Base-by-base conservation (phyloP, 2,329 filamentous ascomycete genomes). In the Fusarium equiseti region DNA sequence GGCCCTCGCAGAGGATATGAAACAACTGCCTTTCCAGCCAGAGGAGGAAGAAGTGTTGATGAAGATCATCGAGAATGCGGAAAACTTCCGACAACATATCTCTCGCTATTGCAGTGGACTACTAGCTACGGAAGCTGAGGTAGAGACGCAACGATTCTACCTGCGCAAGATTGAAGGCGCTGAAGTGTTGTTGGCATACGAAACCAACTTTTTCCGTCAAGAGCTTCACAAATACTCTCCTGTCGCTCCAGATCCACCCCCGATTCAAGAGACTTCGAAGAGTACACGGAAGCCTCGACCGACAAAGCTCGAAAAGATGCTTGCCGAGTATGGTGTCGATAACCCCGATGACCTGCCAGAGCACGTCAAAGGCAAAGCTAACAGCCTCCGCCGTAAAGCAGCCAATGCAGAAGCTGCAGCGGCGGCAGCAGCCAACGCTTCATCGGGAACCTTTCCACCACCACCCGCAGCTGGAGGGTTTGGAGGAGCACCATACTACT, bases 151-250 rank as follows among this genome's bases (percentile, higher is more conserved):
- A 79, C 90, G 97, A 8, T 99, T 99, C 81, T 98, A 97, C 75
- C 85, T 99, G 43, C 92, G 96, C 61, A 99, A 99, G 82, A 94
- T 99, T 57, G 96, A 99, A 81, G 96, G 96, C 5, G 95, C 96
- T 2, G 96, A 99, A 78, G 95, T 99, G 54, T 86, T 99, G 5
- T 85, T 99, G 4, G 89, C 95, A 0, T 92, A 91, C 61, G 96
- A 99, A 82, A 98, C 95, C n/a, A 99, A 99, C 78, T 97, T 97
- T 80, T 95, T 99, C 83, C 91, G 95, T 26, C 94, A 97, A 78
- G 94, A 98, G 77, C 86, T 99, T 60, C 96, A 99, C 81, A 97
- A 94, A 78, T 97, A 93, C 92, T 94, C 91, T 42, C 95, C 95
- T 5, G 93, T 98, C 27, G 95, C 96, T 3, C 92, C 94, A 0